phyloP scores from a whole-genome alignment of 2,329 filamentous ascomycete species.

The Beauveria brongniartii region DNA sequence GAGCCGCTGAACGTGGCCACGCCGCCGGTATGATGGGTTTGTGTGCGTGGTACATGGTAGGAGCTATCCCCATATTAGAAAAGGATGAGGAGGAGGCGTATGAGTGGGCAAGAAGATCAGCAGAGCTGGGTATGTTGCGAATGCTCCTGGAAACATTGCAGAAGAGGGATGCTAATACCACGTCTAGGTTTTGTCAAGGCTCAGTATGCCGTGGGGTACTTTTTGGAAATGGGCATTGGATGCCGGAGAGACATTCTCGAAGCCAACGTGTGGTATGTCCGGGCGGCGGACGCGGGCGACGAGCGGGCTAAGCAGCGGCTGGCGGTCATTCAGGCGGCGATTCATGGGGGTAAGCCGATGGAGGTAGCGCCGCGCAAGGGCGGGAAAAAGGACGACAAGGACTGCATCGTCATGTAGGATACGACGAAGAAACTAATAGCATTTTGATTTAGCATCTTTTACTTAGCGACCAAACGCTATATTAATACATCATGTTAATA shows the following conservation, averaged over 20 bases:
- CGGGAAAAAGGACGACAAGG: conserved; percentile 42
- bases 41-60: conserved; percentile 97
- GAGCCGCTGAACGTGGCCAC: conserved; percentile 77
- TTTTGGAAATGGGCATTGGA: conserved; percentile 97
- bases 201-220: conserved; percentile 94
- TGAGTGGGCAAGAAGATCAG: conserved; percentile 86
- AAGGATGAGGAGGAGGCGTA: conserved; percentile 96
- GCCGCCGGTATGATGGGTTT: conserved; percentile 93
- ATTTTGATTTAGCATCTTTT: conserved; percentile 8
- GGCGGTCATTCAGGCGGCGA: conserved; percentile 77
- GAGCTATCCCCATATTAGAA: conserved; percentile 82
- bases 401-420: conserved; percentile 48
- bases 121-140: conserved; percentile 64
- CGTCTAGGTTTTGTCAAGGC: conserved; percentile 57
- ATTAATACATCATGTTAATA: conserved; percentile 6
- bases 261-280: conserved; percentile 97
- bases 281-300: conserved; percentile 85
- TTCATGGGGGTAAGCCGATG: conserved; percentile 49
- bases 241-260: conserved; percentile 90
- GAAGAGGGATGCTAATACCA: not conserved
- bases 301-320: conserved; percentile 82
- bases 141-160: not conserved
- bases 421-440: conserved; percentile 7
- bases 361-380: conserved; percentile 44
- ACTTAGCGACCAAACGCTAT: conserved; percentile 3